Conservation (phyloP, 139 green algal genomes). For the Chlorella sorokiniana region DNA sequence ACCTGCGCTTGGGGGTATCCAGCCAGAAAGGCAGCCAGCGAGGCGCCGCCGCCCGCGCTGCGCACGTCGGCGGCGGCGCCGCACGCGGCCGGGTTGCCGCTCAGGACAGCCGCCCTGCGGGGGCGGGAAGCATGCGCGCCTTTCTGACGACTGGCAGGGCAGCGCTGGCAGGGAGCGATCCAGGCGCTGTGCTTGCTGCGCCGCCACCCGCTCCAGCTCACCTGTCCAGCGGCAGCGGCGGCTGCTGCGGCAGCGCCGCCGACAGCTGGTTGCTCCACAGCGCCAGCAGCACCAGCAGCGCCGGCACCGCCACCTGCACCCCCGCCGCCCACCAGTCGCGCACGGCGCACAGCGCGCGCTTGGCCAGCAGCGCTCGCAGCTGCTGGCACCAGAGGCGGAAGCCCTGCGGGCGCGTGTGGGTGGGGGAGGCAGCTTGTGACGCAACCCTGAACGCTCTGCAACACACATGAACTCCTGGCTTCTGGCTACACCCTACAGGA, state of each 20-base stretch:
- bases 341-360: conserved; percentile 64
- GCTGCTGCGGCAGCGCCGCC: conserved; percentile 35
- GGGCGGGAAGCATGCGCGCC: neutral
- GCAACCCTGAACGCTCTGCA: neutral
- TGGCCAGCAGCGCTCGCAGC: conserved; percentile 65
- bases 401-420: conserved; percentile 10
- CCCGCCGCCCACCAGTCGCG: conserved; percentile 64
- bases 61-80: neutral
- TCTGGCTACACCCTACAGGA: too few species aligned
- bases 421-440: neutral
- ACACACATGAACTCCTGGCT: neutral
- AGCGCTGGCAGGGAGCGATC: neutral
- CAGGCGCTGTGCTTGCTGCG: neutral
- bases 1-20: conserved; percentile 14
- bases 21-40: conserved; percentile 28
- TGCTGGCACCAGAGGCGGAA: conserved; percentile 61
- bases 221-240: conserved; percentile 42
- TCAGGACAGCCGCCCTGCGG: conserved; percentile 1
- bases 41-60: neutral
- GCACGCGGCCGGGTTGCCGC: conserved; percentile 12
- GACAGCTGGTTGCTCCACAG: conserved; percentile 38
- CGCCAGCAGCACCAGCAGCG: conserved; percentile 51
- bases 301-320: conserved; percentile 58
- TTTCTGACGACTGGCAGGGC: neutral
- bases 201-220: neutral